phyloP scores from a whole-genome alignment of 192 early-diverging fungal species.

The Coemansia nantahalensis region DNA sequence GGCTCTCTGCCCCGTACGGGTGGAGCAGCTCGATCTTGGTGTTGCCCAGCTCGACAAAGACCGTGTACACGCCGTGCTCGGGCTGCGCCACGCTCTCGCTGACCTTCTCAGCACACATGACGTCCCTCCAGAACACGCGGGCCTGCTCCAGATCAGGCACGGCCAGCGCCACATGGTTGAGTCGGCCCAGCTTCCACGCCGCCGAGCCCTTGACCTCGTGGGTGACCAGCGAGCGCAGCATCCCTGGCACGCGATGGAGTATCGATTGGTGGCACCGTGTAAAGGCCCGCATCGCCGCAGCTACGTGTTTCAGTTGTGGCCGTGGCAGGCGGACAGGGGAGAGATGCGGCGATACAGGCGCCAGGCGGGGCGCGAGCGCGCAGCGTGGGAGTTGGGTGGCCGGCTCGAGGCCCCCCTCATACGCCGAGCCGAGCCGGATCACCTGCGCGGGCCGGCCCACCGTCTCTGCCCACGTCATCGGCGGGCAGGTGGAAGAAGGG shows the following conservation, averaged over 20 bases:
- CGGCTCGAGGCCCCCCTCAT: no score
- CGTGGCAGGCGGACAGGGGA: no score
- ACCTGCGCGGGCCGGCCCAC: no score
- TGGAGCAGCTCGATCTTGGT: constrained; percentile 84
- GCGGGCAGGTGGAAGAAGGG: constrained; percentile 20
- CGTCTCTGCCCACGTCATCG: no score
- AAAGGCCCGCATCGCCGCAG: not conserved
- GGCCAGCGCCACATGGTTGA: constrained; percentile 85
- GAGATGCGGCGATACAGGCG: no score
- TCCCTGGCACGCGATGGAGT: not conserved
- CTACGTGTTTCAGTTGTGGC: no score
- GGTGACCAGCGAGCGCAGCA: constrained; percentile 16
- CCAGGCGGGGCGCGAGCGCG: no score
- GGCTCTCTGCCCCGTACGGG: constrained; percentile 70
- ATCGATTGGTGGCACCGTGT: not conserved
- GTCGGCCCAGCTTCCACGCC: constrained; percentile 67
- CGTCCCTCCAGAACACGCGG: constrained; percentile 64
- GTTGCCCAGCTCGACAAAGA: constrained; percentile 82
- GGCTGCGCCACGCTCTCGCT: constrained; percentile 68
- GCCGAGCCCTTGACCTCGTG: constrained; percentile 20
- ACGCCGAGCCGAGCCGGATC: no score
- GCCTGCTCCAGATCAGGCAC: constrained; percentile 72
- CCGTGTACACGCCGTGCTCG: constrained; percentile 83
- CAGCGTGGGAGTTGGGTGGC: no score
- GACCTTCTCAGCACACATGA: constrained; percentile 65